Percentiles rank a stretch among this genome's conserved stretches.
phyloP scores from a whole-genome alignment of 768 basidiomycete species.

The Boletus rubescentipes region DNA sequence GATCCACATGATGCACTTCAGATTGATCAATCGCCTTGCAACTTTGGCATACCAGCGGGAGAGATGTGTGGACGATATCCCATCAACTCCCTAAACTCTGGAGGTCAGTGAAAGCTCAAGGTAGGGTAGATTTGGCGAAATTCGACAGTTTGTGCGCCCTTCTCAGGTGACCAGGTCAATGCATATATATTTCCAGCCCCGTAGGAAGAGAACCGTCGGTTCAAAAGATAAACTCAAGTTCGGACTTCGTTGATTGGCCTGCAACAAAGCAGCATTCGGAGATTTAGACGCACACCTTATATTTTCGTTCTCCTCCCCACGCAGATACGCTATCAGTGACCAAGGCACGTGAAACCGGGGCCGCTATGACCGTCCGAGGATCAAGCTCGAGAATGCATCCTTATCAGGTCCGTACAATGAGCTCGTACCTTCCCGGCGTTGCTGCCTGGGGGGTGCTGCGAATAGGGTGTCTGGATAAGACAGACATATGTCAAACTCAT shows the following conservation, averaged over 20 bases:
- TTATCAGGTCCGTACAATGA: background rate
- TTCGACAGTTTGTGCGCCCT: background rate
- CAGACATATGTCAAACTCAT: background rate
- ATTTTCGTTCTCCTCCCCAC: background rate
- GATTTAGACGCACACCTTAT: background rate
- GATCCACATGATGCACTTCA: background rate
- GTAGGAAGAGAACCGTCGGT: background rate
- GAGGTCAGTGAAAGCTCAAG: background rate
- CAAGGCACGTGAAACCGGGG: background rate
- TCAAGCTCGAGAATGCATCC: slow-evolving; percentile 2
- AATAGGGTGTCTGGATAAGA: slow-evolving; percentile 3
- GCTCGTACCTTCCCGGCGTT: background rate
- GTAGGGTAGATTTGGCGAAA: background rate
- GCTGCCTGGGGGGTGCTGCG: background rate
- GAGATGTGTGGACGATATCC: background rate
- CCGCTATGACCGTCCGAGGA: slow-evolving; percentile 4
- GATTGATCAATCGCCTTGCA: background rate
- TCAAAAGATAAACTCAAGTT: slow-evolving; percentile 3
- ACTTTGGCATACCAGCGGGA: too few relatives aligned
- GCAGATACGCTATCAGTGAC: background rate
- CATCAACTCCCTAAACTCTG: background rate
- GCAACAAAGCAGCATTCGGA: background rate
- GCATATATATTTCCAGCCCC: background rate
- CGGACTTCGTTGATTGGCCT: slow-evolving; percentile 1
- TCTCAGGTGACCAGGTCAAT: background rate